phyloP scores from a whole-genome alignment of 164 flowering plant genomes.

The Liquidambar formosana region DNA sequence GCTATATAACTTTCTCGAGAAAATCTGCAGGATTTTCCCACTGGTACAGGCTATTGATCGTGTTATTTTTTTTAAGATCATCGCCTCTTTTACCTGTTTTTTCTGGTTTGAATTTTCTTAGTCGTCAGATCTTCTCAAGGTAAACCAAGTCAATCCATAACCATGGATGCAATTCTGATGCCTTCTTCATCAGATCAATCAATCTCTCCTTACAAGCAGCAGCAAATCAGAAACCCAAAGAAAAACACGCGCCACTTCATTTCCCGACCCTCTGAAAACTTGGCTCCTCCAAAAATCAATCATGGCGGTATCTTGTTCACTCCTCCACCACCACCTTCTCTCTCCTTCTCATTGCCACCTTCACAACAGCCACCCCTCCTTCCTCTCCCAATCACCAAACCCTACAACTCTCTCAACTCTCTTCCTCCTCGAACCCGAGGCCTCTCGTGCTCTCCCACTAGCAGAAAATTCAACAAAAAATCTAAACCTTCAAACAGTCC shows the following conservation, averaged over 20 bases:
- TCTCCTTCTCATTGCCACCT: slow-evolving; percentile 19
- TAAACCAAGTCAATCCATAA: too few relatives aligned
- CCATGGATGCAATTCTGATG: slow-evolving; percentile 30
- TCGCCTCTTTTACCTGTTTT: neutral
- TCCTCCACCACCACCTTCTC: slow-evolving; percentile 25
- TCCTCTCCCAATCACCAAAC: slow-evolving; percentile 44
- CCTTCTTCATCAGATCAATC: slow-evolving; percentile 29
- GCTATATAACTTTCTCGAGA: neutral
- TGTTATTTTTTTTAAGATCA: slow-evolving; percentile 22
- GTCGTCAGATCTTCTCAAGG: neutral
- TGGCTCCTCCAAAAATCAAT: slow-evolving; percentile 14
- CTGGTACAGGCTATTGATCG: slow-evolving; percentile 13
- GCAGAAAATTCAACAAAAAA: slow-evolving; percentile 25
- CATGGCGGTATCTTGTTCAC: slow-evolving; percentile 18
- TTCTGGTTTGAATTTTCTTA: neutral
- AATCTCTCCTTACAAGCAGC: slow-evolving; percentile 31
- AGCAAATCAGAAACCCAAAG: slow-evolving; percentile 26
- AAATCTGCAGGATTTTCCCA: neutral
- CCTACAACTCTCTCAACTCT: slow-evolving; percentile 18
- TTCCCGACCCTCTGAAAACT: slow-evolving; percentile 21
- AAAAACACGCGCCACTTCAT: slow-evolving; percentile 12
- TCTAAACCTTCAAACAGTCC: slow-evolving; percentile 21
- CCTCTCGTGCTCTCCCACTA: slow-evolving; percentile 19
- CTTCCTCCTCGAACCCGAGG: slow-evolving; percentile 21
- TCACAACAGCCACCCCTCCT: slow-evolving; percentile 56